Percentiles rank a stretch among this genome's conserved stretches.
phyloP scores from a whole-genome alignment of 1,284 basidiomycete species.

The Acaromyces ingoldii region DNA sequence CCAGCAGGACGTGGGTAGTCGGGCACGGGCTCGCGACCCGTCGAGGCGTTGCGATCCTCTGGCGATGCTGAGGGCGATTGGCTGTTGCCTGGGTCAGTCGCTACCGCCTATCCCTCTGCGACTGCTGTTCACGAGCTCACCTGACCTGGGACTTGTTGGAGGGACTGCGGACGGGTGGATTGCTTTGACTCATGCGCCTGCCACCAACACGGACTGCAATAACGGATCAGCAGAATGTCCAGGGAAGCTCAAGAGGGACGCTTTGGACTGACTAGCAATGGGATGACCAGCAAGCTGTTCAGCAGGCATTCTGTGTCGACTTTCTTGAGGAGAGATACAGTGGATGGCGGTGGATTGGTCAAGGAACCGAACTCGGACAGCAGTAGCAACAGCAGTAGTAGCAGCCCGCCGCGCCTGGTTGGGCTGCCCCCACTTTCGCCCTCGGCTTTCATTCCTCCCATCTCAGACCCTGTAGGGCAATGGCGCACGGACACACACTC shows the following conservation, averaged over 20 bases:
- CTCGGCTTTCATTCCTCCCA: neutral
- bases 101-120: neutral
- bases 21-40: neutral
- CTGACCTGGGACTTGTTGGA: neutral
- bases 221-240: neutral
- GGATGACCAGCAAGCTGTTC: slow-evolving; percentile 6
- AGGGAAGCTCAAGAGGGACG: neutral
- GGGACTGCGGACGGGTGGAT: slow-evolving; percentile 4
- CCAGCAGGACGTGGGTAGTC: slow-evolving; percentile 3
- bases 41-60: neutral
- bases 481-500: no score
- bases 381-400: neutral
- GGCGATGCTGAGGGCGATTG: neutral
- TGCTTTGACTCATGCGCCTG: slow-evolving; percentile 2
- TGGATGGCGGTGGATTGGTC: neutral
- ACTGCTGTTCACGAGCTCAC: neutral
- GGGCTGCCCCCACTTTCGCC: neutral
- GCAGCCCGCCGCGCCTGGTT: neutral
- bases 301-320: neutral
- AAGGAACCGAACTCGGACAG: no score
- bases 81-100: neutral
- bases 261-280: neutral
- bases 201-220: neutral
- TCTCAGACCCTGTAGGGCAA: neutral
- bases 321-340: neutral